These are phyloP conservation scores for Colletotrichum tabaci DNA, from an alignment of 2,329 filamentous ascomycete genomes.

Conservation along the genomic window DNA sequence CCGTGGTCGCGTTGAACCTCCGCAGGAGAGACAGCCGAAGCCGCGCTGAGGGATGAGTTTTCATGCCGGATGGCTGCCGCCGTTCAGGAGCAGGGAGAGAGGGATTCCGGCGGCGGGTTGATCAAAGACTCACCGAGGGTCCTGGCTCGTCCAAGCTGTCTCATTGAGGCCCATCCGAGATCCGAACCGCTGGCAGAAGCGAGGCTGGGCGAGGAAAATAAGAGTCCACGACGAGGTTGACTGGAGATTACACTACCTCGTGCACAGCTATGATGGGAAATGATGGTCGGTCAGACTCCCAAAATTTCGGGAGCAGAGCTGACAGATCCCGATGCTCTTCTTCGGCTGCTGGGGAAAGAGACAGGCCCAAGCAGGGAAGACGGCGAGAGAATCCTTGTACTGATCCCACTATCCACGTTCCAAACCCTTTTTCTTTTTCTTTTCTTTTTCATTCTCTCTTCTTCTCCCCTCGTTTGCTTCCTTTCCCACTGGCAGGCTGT, in stretches of 20 bases:
- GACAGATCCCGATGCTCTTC: background rate
- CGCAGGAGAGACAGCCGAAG: background rate
- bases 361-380: conserved; percentile 21
- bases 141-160: background rate
- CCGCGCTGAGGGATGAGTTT: background rate
- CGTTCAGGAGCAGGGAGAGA: conserved; percentile 4
- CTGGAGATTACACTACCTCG: conserved; percentile 4
- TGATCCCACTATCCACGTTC: conserved; percentile 15
- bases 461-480: background rate
- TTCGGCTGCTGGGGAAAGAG: background rate
- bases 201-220: conserved; percentile 3
- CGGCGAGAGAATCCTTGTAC: conserved; percentile 29
- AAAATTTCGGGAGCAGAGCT: conserved; percentile 2
- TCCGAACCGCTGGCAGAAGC: conserved; percentile 18
- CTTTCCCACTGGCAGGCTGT: background rate
- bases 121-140: conserved; percentile 2
- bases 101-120: background rate
- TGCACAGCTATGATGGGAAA: conserved; percentile 17
- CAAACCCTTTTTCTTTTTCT: conserved; percentile 7
- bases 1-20: background rate
- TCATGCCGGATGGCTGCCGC: background rate
- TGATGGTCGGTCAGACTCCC: conserved; percentile 3
- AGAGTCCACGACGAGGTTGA: background rate
- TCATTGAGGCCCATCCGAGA: conserved; percentile 15
- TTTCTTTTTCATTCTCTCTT: too few species aligned